Conservation (phyloP, 2,329 filamentous ascomycete genomes). For the Mycosphaerelloides madeirae region DNA sequence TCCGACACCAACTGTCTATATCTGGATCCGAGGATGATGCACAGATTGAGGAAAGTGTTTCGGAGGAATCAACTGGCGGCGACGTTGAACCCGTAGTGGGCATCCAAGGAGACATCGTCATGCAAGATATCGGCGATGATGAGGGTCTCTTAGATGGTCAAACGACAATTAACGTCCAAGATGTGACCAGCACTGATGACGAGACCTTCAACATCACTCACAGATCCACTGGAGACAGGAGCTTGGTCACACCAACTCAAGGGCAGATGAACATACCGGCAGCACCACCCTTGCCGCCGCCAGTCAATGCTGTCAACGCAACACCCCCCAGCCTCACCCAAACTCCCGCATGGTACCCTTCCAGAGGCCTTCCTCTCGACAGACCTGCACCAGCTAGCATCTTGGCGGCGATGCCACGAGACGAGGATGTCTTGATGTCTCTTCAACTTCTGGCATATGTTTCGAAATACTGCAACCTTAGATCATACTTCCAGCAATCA, state of each 20-base stretch:
- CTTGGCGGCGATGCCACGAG: conserved; percentile 85
- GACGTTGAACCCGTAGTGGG: conserved; percentile 72
- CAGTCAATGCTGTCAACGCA: conserved; percentile 61
- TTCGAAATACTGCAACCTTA: conserved; percentile 95
- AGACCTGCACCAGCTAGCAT: conserved; percentile 54
- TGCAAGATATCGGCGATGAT: conserved; percentile 80
- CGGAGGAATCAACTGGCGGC: conserved; percentile 73
- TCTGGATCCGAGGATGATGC: conserved; percentile 86
- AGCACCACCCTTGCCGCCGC: conserved; percentile 43
- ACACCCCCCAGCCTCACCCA: conserved; percentile 68
- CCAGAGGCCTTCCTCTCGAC: conserved; percentile 24
- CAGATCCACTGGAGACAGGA: conserved; percentile 76
- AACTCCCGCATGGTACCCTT: conserved; percentile 39
- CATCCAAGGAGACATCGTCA: conserved; percentile 75
- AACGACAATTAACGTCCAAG: conserved; percentile 68
- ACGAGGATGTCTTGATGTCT: conserved; percentile 98
- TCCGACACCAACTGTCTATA: conserved; percentile 79
- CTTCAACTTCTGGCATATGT: conserved; percentile 94
- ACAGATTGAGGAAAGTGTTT: conserved; percentile 74
- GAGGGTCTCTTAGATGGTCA: conserved; percentile 68
- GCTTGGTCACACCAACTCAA: conserved; percentile 66
- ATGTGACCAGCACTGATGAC: conserved; percentile 75
- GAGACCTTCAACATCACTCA: conserved; percentile 95
- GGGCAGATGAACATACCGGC: conserved; percentile 26
- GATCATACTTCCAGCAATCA: conserved; percentile 90